phyloP scores from a whole-genome alignment of 2,329 filamentous ascomycete species.

The Neoscytalidium dimidiatum region DNA sequence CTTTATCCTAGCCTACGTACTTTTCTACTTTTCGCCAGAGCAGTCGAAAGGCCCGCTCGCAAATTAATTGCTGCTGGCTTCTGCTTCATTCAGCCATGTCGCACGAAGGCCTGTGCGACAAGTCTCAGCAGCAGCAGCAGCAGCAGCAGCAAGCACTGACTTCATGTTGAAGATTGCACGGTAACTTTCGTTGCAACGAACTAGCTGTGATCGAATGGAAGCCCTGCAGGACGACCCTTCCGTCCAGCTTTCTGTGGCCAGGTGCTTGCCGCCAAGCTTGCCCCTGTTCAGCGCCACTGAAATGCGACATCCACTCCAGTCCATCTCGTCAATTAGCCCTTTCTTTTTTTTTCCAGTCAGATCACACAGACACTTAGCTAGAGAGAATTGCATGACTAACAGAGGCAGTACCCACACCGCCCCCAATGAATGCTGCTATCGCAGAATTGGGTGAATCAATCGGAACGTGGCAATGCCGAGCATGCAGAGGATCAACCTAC shows the following conservation, averaged over 20 bases:
- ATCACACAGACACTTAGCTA: too few species aligned
- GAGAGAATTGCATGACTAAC: background rate
- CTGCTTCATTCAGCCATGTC: background rate
- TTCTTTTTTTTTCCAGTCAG: too few species aligned
- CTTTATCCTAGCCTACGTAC: background rate
- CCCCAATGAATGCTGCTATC: background rate
- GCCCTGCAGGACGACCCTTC: background rate
- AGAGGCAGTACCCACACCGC: background rate
- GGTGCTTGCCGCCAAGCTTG: background rate
- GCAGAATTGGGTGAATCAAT: background rate
- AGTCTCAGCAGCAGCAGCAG: background rate
- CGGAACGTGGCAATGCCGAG: background rate
- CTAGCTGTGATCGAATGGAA: background rate
- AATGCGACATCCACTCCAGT: too few species aligned
- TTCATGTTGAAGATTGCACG: background rate
- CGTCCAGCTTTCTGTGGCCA: background rate
- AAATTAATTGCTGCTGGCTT: slow-evolving; percentile 4
- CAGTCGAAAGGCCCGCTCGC: background rate
- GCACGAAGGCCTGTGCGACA: background rate
- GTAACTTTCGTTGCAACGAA: background rate
- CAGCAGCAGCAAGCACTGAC: slow-evolving; percentile 2
- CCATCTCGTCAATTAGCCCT: too few species aligned
- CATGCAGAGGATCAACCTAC: slow-evolving; percentile 2
- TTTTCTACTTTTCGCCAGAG: background rate
- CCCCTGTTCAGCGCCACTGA: background rate